Percentiles rank a stretch among this genome's conserved stretches.
phyloP scores from a whole-genome alignment of 495 filamentous ascomycete species.

The Talaromyces thailandensis region DNA sequence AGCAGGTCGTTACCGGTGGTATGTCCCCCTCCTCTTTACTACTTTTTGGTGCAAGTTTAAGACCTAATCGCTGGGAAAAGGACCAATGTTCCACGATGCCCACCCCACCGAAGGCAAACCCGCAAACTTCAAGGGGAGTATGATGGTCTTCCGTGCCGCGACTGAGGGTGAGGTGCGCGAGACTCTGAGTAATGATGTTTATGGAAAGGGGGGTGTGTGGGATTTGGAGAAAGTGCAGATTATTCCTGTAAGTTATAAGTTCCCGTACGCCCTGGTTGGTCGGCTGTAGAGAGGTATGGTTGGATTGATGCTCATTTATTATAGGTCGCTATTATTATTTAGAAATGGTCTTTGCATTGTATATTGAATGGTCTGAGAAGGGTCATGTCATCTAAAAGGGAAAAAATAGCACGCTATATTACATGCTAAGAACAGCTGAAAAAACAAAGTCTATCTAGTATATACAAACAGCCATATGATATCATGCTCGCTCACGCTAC shows the following conservation, averaged over 20 bases:
- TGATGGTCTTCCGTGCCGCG: constrained; percentile 49
- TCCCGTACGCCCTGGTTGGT: neutral
- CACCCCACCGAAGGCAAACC: constrained; percentile 47
- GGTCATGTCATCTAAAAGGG: neutral
- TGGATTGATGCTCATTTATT: neutral
- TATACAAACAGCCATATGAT: neutral
- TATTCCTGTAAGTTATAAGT: constrained; percentile 24
- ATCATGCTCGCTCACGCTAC: neutral
- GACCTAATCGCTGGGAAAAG: constrained; percentile 20
- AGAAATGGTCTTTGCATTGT: neutral
- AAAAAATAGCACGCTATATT: neutral
- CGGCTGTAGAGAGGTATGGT: neutral
- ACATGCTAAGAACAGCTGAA: neutral
- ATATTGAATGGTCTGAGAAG: neutral
- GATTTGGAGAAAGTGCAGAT: constrained; percentile 60
- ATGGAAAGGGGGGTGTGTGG: constrained; percentile 63
- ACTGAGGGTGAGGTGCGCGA: constrained; percentile 59
- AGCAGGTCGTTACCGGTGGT: constrained; percentile 29
- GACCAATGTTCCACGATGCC: constrained; percentile 52
- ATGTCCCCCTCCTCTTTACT: constrained; percentile 9
- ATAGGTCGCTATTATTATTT: neutral
- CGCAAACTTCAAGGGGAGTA: constrained; percentile 54
- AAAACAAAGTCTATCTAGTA: neutral
- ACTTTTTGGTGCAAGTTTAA: neutral
- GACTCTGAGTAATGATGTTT: constrained; percentile 57